Conservation (phyloP, 371 early-diverging fungal species). For the Rhizopus sp. region DNA sequence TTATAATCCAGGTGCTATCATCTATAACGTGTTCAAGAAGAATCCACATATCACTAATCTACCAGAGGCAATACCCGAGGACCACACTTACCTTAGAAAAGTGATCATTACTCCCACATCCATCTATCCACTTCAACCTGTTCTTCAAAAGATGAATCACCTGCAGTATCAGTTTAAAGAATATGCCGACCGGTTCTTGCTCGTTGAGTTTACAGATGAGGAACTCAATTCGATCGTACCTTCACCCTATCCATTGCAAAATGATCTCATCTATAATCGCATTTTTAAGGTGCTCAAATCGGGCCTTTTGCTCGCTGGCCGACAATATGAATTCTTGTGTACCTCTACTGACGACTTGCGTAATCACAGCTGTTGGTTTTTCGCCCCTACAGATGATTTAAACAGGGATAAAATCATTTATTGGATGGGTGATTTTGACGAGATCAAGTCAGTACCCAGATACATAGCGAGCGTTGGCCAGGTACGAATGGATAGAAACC, state of each 20-base stretch:
- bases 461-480: slow-evolving; percentile 70
- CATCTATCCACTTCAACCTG: slow-evolving; percentile 53
- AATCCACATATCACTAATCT: background rate
- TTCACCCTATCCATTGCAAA: slow-evolving; percentile 13
- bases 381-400: slow-evolving; percentile 33
- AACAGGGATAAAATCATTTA: slow-evolving; percentile 51
- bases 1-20: slow-evolving; percentile 29
- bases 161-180: slow-evolving; percentile 52
- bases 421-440: slow-evolving; percentile 72
- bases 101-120: slow-evolving; percentile 62
- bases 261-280: slow-evolving; percentile 39
- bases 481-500: slow-evolving; percentile 12
- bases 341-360: slow-evolving; percentile 65
- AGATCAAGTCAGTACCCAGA: slow-evolving; percentile 60
- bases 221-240: slow-evolving; percentile 35
- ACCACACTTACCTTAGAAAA: slow-evolving; percentile 11
- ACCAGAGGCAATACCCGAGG: slow-evolving; percentile 8
- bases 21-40: slow-evolving; percentile 10
- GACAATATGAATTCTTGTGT: slow-evolving; percentile 70
- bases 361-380: slow-evolving; percentile 77
- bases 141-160: slow-evolving; percentile 61
- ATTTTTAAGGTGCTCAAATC: slow-evolving; percentile 44
- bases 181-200: slow-evolving; percentile 60
- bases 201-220: slow-evolving; percentile 79
- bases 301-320: slow-evolving; percentile 61